A percentile compares a stretch with the other conserved stretches of the same genome.
Evolutionary conservation across 2,329 filamentous ascomycete species (phyloP).

Genomic region (Colletotrichum costaricense): DNA sequence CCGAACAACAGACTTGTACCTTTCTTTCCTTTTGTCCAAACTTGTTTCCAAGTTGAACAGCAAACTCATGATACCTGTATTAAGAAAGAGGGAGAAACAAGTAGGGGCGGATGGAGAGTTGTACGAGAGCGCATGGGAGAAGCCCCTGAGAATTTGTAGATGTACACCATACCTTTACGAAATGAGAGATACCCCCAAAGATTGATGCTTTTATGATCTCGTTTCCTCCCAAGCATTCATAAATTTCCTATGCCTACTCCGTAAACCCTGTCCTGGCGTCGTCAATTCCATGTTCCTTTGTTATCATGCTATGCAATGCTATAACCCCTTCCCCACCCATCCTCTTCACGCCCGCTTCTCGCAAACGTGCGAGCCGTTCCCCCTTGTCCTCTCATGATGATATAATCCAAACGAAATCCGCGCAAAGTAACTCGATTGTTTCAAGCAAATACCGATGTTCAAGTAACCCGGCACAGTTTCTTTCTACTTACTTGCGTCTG

Average conservation of each 20-base stretch:
- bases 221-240: neutral
- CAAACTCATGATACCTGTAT: conserved; percentile 14
- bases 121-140: neutral
- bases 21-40: neutral
- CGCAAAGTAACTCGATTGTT: neutral
- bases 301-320: conserved; percentile 24
- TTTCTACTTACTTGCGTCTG: conserved; percentile 20
- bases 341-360: too few relatives aligned
- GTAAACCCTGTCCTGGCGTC: conserved; percentile 6
- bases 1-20: neutral
- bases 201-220: conserved; percentile 7
- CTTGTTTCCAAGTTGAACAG: neutral
- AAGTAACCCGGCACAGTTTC: neutral
- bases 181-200: conserved; percentile 29
- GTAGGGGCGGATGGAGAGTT: neutral
- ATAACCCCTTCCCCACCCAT: neutral
- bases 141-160: neutral
- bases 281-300: conserved; percentile 7
- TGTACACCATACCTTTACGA: neutral
- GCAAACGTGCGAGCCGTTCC: neutral
- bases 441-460: neutral
- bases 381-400: neutral
- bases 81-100: neutral
- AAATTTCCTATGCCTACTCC: neutral
- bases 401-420: neutral